Conservation (phyloP, 352 stramenopile genomes). For the Phytophthora vignae region DNA sequence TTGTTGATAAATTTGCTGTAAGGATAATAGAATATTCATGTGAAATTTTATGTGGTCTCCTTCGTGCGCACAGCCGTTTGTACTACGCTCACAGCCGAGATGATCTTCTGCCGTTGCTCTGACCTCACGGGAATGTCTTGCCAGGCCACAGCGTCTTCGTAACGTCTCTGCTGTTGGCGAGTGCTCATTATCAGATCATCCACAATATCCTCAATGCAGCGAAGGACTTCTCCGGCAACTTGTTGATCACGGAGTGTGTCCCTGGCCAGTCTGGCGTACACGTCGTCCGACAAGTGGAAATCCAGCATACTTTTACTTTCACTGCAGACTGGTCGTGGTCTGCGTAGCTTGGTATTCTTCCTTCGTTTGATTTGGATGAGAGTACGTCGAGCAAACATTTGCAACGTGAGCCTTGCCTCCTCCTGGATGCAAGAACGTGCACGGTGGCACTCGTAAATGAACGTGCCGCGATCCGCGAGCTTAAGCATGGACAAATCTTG, state of each 20-base stretch:
- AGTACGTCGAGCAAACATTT: slow-evolving; percentile 46
- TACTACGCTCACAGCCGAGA: slow-evolving; percentile 17
- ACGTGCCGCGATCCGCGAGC: slow-evolving; percentile 45
- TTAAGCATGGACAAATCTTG: slow-evolving; percentile 30
- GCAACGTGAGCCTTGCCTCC: slow-evolving; percentile 41
- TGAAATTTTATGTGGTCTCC: background rate
- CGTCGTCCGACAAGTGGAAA: slow-evolving; percentile 17
- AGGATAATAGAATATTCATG: background rate
- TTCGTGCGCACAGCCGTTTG: slow-evolving; percentile 14
- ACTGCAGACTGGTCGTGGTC: background rate
- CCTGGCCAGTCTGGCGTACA: slow-evolving; percentile 11
- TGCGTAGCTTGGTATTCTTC: background rate
- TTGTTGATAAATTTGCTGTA: slow-evolving; percentile 43
- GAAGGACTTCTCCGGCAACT: slow-evolving; percentile 36
- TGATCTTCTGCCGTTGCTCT: slow-evolving; percentile 43
- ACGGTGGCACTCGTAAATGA: slow-evolving; percentile 56
- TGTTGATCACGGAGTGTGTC: slow-evolving; percentile 39
- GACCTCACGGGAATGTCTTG: slow-evolving; percentile 53
- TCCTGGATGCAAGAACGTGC: slow-evolving; percentile 30
- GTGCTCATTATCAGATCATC: slow-evolving; percentile 32
- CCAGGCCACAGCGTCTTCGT: slow-evolving; percentile 31
- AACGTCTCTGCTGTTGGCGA: slow-evolving; percentile 26
- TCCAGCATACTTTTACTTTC: background rate
- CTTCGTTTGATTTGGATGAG: slow-evolving; percentile 4
- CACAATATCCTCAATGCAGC: slow-evolving; percentile 42